A percentile compares a stretch with the other conserved stretches of the same genome.
phyloP scores from a whole-genome alignment of 2,329 filamentous ascomycete genomes.

The Balansia obtecta region DNA sequence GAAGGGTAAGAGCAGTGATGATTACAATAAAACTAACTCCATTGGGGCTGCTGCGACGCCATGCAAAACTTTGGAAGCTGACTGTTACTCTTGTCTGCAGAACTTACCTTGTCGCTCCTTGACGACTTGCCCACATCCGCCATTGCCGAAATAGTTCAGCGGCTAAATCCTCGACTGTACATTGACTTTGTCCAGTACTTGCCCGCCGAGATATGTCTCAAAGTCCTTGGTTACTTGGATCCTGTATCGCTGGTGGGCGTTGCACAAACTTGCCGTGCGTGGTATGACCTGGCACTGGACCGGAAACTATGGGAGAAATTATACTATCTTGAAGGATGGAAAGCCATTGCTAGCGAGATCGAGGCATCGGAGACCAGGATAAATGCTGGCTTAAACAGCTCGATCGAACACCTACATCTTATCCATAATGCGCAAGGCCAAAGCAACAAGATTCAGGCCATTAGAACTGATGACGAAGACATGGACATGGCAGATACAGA shows the following conservation, averaged over 20 bases:
- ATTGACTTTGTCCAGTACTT: constrained; percentile 83
- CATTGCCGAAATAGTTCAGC: constrained; percentile 68
- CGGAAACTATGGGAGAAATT: constrained; percentile 75
- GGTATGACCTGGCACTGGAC: constrained; percentile 73
- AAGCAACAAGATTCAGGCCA: constrained; percentile 41
- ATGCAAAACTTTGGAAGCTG: constrained; percentile 8
- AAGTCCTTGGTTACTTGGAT: constrained; percentile 78
- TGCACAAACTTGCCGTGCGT: constrained; percentile 65
- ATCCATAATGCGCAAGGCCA: constrained; percentile 36
- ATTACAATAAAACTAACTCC: constrained; percentile 28
- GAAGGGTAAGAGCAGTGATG: constrained; percentile 12
- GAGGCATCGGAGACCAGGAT: constrained; percentile 49
- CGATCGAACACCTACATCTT: constrained; percentile 29
- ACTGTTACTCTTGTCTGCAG: constrained; percentile 29
- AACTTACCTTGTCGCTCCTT: constrained; percentile 68
- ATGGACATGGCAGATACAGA: constrained; percentile 33
- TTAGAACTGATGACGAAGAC: constrained; percentile 37
- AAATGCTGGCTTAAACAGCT: constrained; percentile 30
- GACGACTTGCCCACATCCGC: constrained; percentile 67
- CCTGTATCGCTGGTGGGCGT: constrained; percentile 69
- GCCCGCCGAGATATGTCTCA: constrained; percentile 80
- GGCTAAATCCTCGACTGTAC: constrained; percentile 71
- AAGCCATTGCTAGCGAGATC: constrained; percentile 54
- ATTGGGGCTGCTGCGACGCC: background rate
- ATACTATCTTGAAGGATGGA: constrained; percentile 81